Percentiles rank a stretch among this genome's conserved stretches.
Conservation (phyloP, 768 basidiomycete species). For the Naganishia vaughanmartiniae region DNA sequence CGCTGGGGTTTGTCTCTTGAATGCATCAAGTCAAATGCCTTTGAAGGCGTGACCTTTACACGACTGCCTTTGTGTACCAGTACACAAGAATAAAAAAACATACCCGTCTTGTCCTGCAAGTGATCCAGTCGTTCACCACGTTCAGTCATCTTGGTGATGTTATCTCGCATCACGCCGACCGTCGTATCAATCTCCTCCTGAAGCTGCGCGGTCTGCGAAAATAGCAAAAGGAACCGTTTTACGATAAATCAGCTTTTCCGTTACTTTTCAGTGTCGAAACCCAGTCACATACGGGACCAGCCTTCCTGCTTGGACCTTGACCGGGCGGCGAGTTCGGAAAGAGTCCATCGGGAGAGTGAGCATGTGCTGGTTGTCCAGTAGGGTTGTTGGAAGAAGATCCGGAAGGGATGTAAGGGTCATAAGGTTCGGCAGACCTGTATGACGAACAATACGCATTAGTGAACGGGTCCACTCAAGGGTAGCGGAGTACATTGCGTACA, state of each 20-base stretch:
- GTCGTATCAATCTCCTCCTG: slow-evolving; percentile 94
- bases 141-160: slow-evolving; percentile 79
- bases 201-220: slow-evolving; percentile 78
- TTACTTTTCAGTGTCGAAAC: too few relatives aligned
- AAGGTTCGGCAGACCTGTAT: slow-evolving; percentile 60
- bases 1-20: too few relatives aligned
- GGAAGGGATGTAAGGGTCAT: slow-evolving; percentile 94
- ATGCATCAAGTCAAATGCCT: too few relatives aligned
- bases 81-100: slow-evolving; percentile 45
- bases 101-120: slow-evolving; percentile 96
- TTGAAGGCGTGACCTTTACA: background rate
- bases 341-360: background rate
- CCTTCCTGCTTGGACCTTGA: too few relatives aligned
- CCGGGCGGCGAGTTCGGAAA: background rate
- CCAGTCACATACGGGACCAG: too few relatives aligned
- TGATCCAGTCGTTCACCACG: slow-evolving; percentile 89
- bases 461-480: too few relatives aligned
- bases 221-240: background rate
- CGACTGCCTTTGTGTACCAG: too few relatives aligned
- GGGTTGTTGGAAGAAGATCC: slow-evolving; percentile 61
- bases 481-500: too few relatives aligned
- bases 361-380: background rate
- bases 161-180: slow-evolving; percentile 95
- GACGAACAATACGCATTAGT: too few relatives aligned
- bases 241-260: too few relatives aligned